These are phyloP conservation scores for Colletotrichum plurivorum DNA, from an alignment of 2,329 filamentous ascomycete species.

Conservation along the genomic window DNA sequence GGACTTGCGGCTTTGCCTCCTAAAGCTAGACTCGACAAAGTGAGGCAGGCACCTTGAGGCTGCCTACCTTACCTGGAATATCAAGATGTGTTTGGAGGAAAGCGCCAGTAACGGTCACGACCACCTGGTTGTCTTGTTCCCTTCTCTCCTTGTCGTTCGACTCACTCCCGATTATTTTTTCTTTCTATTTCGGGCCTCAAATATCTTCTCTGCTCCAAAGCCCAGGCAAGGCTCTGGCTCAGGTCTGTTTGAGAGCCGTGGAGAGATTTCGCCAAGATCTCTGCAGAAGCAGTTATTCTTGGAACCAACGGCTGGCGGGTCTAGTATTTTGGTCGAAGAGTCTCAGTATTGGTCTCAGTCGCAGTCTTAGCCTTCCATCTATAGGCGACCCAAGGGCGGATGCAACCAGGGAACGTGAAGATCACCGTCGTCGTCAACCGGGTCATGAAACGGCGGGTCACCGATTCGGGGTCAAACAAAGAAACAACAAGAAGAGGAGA, in stretches of 20 bases:
- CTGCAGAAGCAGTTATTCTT: conserved; percentile 35
- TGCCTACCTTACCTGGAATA: too few relatives aligned
- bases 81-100: too few relatives aligned
- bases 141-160: too few relatives aligned
- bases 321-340: conserved; percentile 19
- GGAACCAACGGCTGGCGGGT: conserved; percentile 19
- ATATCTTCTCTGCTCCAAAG: too few relatives aligned
- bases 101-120: too few relatives aligned
- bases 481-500: conserved; percentile 20
- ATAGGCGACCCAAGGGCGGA: conserved; percentile 23
- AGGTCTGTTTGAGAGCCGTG: conserved; percentile 25
- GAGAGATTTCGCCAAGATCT: conserved; percentile 27
- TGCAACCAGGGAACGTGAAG: conserved; percentile 30
- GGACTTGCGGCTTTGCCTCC: neutral
- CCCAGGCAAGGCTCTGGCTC: too few relatives aligned
- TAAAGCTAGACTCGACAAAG: too few relatives aligned
- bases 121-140: too few relatives aligned
- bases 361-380: conserved; percentile 25
- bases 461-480: conserved; percentile 33
- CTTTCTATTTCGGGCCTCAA: too few relatives aligned
- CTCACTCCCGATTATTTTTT: too few relatives aligned
- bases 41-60: too few relatives aligned
- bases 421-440: conserved; percentile 29
- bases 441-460: conserved; percentile 25
- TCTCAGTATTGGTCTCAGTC: conserved; percentile 35